A percentile compares a stretch with the other conserved stretches of the same genome.
Conservation (phyloP, 2,329 filamentous ascomycete genomes). For the Diaporthe ampelina region DNA sequence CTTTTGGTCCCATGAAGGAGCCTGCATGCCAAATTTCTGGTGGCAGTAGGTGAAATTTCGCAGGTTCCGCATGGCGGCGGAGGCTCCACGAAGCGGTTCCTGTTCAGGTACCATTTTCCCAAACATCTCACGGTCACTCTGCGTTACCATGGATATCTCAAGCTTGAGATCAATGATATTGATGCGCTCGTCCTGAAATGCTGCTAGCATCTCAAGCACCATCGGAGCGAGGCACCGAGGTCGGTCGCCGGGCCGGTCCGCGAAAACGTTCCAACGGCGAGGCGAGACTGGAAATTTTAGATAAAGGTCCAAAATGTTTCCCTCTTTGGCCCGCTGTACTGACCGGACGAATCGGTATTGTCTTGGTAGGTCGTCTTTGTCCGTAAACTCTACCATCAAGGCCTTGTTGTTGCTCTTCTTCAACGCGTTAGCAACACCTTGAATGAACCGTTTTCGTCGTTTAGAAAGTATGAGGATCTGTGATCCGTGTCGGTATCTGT, state of each 20-base stretch:
- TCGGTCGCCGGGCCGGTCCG: too few relatives aligned
- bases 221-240: background rate
- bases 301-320: background rate
- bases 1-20: too few relatives aligned
- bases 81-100: background rate
- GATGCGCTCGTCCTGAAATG: background rate
- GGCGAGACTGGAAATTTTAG: too few relatives aligned
- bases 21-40: rapidly evolving
- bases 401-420: background rate
- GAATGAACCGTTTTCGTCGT: background rate
- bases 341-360: rapidly evolving
- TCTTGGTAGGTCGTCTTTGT: background rate
- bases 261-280: too few relatives aligned
- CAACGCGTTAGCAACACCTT: background rate
- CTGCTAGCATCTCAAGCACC: background rate
- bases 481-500: background rate
- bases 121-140: too few relatives aligned
- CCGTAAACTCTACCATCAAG: background rate
- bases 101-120: too few relatives aligned
- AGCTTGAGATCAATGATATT: background rate
- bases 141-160: background rate
- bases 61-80: background rate
- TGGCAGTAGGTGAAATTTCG: background rate
- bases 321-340: too few relatives aligned
- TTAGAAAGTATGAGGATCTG: background rate